These are phyloP conservation scores for Paecilomyces sp. DNA, from an alignment of 2,329 filamentous ascomycete genomes.

Conservation along the genomic window DNA sequence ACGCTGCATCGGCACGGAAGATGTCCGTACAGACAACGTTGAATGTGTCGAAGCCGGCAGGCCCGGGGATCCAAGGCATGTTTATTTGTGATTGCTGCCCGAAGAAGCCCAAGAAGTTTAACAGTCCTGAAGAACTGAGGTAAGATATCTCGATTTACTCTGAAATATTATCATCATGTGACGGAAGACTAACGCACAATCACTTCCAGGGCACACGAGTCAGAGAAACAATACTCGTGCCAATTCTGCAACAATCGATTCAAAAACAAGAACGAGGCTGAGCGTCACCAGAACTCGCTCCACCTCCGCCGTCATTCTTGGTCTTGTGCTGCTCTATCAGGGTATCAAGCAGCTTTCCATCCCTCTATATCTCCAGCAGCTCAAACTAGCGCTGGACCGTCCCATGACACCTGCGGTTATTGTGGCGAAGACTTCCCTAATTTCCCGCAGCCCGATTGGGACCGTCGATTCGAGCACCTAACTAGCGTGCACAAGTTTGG, in stretches of 20 bases:
- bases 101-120: constrained; percentile 95
- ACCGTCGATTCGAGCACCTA: constrained; percentile 75
- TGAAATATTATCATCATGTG: neutral
- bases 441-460: constrained; percentile 73
- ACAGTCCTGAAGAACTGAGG: constrained; percentile 75
- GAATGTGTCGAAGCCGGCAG: constrained; percentile 24
- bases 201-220: constrained; percentile 65
- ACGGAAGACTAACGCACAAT: neutral
- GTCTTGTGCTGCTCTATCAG: constrained; percentile 81
- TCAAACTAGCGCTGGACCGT: constrained; percentile 28
- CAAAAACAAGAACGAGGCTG: constrained; percentile 98
- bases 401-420: constrained; percentile 77
- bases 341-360: constrained; percentile 78
- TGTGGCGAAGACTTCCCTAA: constrained; percentile 88
- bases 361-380: constrained; percentile 52
- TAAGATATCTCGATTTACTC: constrained; percentile 41
- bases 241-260: constrained; percentile 89
- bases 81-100: constrained; percentile 91
- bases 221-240: constrained; percentile 95
- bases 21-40: constrained; percentile 35
- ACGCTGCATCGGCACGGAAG: constrained; percentile 37
- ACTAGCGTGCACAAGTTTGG: constrained; percentile 92
- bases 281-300: constrained; percentile 90
- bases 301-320: constrained; percentile 90
- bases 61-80: constrained; percentile 47